Evolutionary conservation across 495 filamentous ascomycete genomes (phyloP), one percentile per base, ranked within the genome.

Genomic region (Penicillium odoratum): DNA sequence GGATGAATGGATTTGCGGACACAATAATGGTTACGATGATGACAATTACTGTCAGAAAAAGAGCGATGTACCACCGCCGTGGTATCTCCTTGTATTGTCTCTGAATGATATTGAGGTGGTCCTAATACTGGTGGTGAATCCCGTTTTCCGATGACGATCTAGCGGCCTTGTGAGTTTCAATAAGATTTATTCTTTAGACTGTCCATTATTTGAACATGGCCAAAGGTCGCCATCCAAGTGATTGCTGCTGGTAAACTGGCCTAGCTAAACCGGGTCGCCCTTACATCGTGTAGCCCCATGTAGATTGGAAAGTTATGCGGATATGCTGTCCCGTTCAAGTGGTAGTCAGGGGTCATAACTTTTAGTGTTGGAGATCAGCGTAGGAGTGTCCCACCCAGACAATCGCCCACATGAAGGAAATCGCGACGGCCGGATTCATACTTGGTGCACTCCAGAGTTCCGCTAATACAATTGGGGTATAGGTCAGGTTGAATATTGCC

Each of bases 321-420:
- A 48, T 80, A 84, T 0, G 77, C 79, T 4, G 81, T 84, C 54
- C 81, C 67, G 55, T 85, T 83, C 48, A 84, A 74, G 15, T 70
- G 71, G 28, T 75, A 74, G 47, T 78, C 66, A 2, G 75, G 57
- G 0, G 76, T 83, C 16, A 85, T 66, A 9, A 84, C 73, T 0
- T 74, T 51, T 0, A 69, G 59, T 8, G 76, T 71, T 1, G 80
- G 81, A 84, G 65, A 7, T 80, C 81, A 25, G 81, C 81, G 62
- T 81, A 83, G 3, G 78, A 74, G 51, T 84, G 84, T 44, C 82
- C 82, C 4, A 74, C 78, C 65, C 77, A 82, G 26, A 81, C 77
- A 47, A 83, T 81, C 0, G 78, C 75, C 66, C 76, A 77, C 81
- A 85, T 85, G 66, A 84, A 84, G 64, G 82, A 82, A 48, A 83